A percentile compares a stretch with the other conserved stretches of the same genome.
phyloP scores from a whole-genome alignment of 1,284 basidiomycete genomes.

The Xerocomus amazonicus region DNA sequence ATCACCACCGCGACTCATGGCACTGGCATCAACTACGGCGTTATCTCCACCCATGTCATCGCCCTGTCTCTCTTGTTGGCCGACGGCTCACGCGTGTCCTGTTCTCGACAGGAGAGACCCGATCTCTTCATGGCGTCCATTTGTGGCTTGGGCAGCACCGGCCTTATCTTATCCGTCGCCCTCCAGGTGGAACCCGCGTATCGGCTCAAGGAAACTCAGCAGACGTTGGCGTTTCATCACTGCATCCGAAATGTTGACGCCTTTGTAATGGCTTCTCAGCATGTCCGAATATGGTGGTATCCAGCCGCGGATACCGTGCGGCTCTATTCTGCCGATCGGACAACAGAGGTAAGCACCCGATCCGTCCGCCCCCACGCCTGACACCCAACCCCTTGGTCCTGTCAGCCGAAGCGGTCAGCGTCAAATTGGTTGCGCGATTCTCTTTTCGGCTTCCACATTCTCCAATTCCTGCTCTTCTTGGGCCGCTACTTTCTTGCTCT shows the following conservation, averaged over 20 bases:
- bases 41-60: conserved; percentile 81
- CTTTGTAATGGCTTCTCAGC: conserved; percentile 69
- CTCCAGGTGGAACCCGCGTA: conserved; percentile 83
- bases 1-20: conserved; percentile 96
- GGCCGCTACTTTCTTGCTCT: conserved; percentile 55
- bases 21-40: conserved; percentile 76
- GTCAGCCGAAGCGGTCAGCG: conserved; percentile 46
- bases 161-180: conserved; percentile 79
- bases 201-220: conserved; percentile 75
- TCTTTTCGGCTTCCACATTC: conserved; percentile 69
- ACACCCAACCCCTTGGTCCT: not conserved
- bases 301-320: conserved; percentile 76
- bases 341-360: conserved; percentile 59
- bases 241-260: conserved; percentile 53
- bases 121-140: conserved; percentile 91
- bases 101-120: conserved; percentile 59
- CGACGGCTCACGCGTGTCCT: conserved; percentile 64
- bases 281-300: conserved; percentile 96
- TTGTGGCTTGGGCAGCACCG: conserved; percentile 92
- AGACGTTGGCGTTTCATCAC: conserved; percentile 64
- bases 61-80: conserved; percentile 74
- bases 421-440: conserved; percentile 68
- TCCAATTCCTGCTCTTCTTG: conserved; percentile 78
- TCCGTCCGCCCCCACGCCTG: conserved; percentile 6
- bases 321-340: conserved; percentile 73